Base-by-base conservation (phyloP, 257 asterid species). In the Nyctanthes arbortristis region DNA sequence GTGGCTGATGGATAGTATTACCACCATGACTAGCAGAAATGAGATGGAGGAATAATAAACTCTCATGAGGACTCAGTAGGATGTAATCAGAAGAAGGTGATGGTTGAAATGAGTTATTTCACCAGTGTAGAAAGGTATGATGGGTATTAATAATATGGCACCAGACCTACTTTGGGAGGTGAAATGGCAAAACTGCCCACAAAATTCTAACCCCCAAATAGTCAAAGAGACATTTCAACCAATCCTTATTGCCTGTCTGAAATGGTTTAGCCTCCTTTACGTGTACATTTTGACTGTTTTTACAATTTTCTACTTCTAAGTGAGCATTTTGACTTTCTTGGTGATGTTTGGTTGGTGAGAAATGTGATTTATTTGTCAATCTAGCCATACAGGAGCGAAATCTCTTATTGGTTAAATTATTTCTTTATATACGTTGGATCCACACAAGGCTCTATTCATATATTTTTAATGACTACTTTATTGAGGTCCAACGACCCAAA, bases 161-260 rank as follows among this genome's bases (percentile, higher is more conserved):
- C 69, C 66, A 74, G 45, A 49, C 55, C 65, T 45, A 67, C 65
- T 32, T 16, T 36, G 30, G 10, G 29, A 2, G 11, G 4, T 43
- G 30, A 30, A 67, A 62, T 75, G 84, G 75, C 87, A 2, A 61
- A 2, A 63, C 7, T 74, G 75, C 72, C 87, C 84, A 49, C 66
- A 13, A 28, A 3, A 11, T 14, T 57, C 30, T 59, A 14, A 8
- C 35, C 27, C 58, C 3, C 18, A 49, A 22, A 49, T 49, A 22
- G 58, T 49, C 58, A 49, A 49, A 18, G 52, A 62, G 22, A 57
- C 61, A 63, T 7, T 57, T 31, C 20, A 47, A 36, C 58, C 43
- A 9, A 14, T 20, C 9, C 34, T 20, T 30, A 30, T 61, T 61
- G 39, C n/a, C 47, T 73, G 76, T 75, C 73, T 79, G 81, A 64